Percentiles rank a stretch among this genome's conserved stretches.
These are phyloP conservation scores for Microascus cirrosus DNA, from an alignment of 2,329 filamentous ascomycete genomes.

Conservation along the genomic window DNA sequence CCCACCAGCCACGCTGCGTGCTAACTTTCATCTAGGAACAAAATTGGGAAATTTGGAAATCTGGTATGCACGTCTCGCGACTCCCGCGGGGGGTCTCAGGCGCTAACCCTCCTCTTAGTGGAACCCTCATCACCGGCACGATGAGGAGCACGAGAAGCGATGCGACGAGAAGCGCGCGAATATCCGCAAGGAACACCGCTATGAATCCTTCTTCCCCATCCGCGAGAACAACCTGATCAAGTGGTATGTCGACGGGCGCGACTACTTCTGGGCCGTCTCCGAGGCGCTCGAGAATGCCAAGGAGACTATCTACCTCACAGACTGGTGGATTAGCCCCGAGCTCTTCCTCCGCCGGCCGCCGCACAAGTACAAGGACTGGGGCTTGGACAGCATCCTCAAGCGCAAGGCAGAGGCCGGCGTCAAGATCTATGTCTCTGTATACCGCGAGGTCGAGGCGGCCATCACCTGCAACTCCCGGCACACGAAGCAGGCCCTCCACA, in stretches of 20 bases:
- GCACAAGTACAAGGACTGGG: conserved; percentile 71
- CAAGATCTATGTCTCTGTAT: conserved; percentile 87
- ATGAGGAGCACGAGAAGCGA: conserved; percentile 78
- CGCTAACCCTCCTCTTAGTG: conserved; percentile 32
- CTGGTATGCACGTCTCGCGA: conserved; percentile 29
- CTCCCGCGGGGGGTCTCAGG: neutral
- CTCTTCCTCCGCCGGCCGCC: conserved; percentile 79
- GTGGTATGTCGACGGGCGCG: conserved; percentile 93
- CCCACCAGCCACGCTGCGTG: neutral
- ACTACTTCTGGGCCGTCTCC: conserved; percentile 93
- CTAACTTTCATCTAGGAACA: conserved; percentile 22
- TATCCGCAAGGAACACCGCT: conserved; percentile 67
- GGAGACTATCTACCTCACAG: conserved; percentile 89
- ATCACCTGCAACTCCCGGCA: conserved; percentile 87
- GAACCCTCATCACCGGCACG: conserved; percentile 83
- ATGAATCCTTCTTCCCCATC: conserved; percentile 83
- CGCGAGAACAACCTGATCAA: conserved; percentile 78
- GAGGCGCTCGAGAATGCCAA: conserved; percentile 80
- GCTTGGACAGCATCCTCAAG: conserved; percentile 79
- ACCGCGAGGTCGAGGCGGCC: conserved; percentile 74
- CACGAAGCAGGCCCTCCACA: conserved; percentile 76
- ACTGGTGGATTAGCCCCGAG: conserved; percentile 95
- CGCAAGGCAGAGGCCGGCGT: conserved; percentile 83
- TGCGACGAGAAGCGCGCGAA: conserved; percentile 71
- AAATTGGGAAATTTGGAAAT: conserved; percentile 53